Conservation (phyloP, 163 green algal species). For the Prototheca wickerhamii region DNA sequence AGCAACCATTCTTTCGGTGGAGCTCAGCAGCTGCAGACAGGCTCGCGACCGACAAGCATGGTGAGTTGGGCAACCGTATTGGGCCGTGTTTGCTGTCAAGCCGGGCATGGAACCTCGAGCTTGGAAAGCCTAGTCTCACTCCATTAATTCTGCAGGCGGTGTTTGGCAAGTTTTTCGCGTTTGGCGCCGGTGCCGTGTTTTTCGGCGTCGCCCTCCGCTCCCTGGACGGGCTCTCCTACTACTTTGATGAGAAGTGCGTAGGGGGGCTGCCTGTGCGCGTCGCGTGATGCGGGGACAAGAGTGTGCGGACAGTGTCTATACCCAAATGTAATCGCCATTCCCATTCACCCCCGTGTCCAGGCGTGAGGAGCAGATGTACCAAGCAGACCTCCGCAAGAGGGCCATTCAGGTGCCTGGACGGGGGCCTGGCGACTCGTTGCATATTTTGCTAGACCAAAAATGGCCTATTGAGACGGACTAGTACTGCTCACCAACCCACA, state of each 20-base stretch:
- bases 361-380: background rate
- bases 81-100: background rate
- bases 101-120: background rate
- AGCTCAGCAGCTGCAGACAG: no score
- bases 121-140: background rate
- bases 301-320: background rate
- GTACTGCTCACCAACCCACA: background rate
- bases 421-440: no score
- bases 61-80: no score
- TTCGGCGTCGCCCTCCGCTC: slow-evolving; percentile 5
- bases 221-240: slow-evolving; percentile 19
- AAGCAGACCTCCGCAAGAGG: background rate
- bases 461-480: background rate
- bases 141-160: background rate
- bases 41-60: no score
- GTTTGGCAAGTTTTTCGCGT: slow-evolving; percentile 11
- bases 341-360: no score
- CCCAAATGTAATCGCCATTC: no score
- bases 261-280: background rate
- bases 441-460: background rate
- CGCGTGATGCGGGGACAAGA: background rate
- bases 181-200: slow-evolving; percentile 1
- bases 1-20: no score
- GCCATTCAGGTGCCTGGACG: background rate
- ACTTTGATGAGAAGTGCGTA: slow-evolving; percentile 22